Percentiles rank a stretch among this genome's conserved stretches.
These are phyloP conservation scores for Taxillus chinensis DNA, from an alignment of 164 flowering plant genomes.

Conservation along the genomic window DNA sequence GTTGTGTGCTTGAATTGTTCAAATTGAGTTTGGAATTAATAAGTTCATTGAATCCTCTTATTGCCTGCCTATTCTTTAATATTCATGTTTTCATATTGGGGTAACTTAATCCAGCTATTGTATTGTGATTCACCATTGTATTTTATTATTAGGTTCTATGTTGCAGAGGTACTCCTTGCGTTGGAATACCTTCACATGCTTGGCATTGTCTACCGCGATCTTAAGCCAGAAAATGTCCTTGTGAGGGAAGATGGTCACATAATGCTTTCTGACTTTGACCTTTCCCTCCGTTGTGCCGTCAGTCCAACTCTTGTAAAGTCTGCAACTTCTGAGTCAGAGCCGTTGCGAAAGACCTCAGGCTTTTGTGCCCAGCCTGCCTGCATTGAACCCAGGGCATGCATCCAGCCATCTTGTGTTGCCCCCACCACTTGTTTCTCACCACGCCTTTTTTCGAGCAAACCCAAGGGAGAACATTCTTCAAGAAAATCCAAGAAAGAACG, in stretches of 20 bases:
- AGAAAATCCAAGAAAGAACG: too few species aligned
- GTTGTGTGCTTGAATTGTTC: too few species aligned
- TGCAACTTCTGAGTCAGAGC: slow-evolving; percentile 30
- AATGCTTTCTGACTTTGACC: slow-evolving; percentile 81
- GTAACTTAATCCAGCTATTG: too few species aligned
- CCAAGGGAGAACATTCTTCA: not conserved
- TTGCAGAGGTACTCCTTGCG: slow-evolving; percentile 77
- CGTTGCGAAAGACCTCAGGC: slow-evolving; percentile 36
- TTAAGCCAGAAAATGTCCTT: slow-evolving; percentile 87
- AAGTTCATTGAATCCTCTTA: too few species aligned
- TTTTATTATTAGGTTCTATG: slow-evolving; percentile 52
- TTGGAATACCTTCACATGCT: slow-evolving; percentile 91
- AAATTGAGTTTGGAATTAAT: too few species aligned
- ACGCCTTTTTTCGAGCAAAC: slow-evolving; percentile 16
- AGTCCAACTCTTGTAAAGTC: slow-evolving; percentile 77
- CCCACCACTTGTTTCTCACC: slow-evolving; percentile 54
- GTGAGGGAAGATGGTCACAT: slow-evolving; percentile 88
- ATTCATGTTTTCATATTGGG: too few species aligned
- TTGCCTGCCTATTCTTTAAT: too few species aligned
- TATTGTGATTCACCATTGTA: too few species aligned
- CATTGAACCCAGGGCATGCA: slow-evolving; percentile 60
- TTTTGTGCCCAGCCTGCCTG: slow-evolving; percentile 76
- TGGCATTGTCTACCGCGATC: slow-evolving; percentile 79
- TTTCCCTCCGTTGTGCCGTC: slow-evolving; percentile 70
- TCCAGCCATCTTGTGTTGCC: slow-evolving; percentile 61